Base-by-base conservation (phyloP, 2,329 filamentous ascomycete species). In the Arthrobotrys entomopaga region DNA sequence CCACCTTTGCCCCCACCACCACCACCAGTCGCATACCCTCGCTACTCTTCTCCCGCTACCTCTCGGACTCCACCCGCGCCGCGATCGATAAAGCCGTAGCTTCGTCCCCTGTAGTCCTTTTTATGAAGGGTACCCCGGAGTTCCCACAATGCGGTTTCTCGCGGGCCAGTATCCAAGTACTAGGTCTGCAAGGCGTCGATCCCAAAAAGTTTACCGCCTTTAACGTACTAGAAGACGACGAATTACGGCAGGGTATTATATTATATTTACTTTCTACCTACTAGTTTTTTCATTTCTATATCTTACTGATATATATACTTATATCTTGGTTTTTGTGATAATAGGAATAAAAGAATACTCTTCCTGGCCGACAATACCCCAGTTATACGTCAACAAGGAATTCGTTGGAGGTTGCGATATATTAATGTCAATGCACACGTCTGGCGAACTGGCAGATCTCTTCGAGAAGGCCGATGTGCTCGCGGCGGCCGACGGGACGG, bases 111-210 rank as follows among this genome's bases (percentile, higher is more conserved):
- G 94, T 99, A 0, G 95, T 99, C 0, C 86, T 99, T 67, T 99
- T 99, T 86, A 99, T 99, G 95, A 99, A 99, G 85, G 95, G 95
- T 72, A 98, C 95, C 0, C 95, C 95, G 70, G 93, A 97, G 84
- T 92, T 88, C 75, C 95, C 95, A 19, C 93, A 97, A 82, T 99
- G 95, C 83, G 95, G 95, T 52, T 99, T 97, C 86, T 98, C 94
- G 71, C 88, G 93, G 79, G 94, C 94, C 64, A 92, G 88, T 81
- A 96, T 99, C 81, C 93, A 98, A 85, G 93, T 99, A 79, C 86
- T 99, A 77, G 92, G 94, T 69, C 83, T 97, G 79, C 94, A 99
- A 84, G 95, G 95, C 77, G 93, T 99, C 76, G 91, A 98, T 83
- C 95, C 95, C 15, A 86, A 87, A 77, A 98, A 98, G 84, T 99